Base-by-base conservation (phyloP, 1,139 yeast genomes). In the Sugiyamaella paludigena region DNA sequence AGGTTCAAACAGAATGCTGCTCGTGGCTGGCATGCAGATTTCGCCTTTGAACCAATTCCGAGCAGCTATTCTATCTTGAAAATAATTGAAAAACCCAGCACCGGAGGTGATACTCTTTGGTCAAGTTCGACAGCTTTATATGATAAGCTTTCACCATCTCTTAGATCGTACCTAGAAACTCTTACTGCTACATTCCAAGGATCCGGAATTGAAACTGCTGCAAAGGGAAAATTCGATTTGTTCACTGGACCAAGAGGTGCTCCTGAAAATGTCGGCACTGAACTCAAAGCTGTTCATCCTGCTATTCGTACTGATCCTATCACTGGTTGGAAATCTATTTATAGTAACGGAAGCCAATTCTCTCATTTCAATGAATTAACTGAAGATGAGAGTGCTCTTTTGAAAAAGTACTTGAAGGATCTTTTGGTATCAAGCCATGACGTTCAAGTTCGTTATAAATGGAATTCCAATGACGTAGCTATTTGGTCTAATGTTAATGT, bases 401-500 rank as follows among this genome's bases (percentile, higher is more conserved):
- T 55, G 33, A 49, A 42, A 19, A 39, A 45, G 7, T 55, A 55
- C 37, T 42, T 54, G 11, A 49, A 50, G 26, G 48, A 54, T 19
- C 38, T 55, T 24, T 48, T 55, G 26, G 38, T 52, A 35, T 47
- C 40, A 28, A 43, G 50, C 39, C 58, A 55, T 29, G 57, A 53
- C 26, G 44, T 52, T 34, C 54, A 55, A 36, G 66, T 80, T 27
- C 72, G 86, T 55, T 79, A 77, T 45, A 68, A 63, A 46, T 81
- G 83, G 80, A 78, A 75, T 55, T 76, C 76, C 30, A 72, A 76
- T 44, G 78, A 87, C 7, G 80, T 83, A 42, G 87, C 65, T 8
- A 55, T 66, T 33, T 66, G 70, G 70, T 68, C 65, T 48, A 66
- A 66, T 58, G 55, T 68, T 43, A 52, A 61, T 35, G 61, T 65